Evolutionary conservation across 768 basidiomycete genomes (phyloP).

Genomic region (Daedaleopsis nitida): DNA sequence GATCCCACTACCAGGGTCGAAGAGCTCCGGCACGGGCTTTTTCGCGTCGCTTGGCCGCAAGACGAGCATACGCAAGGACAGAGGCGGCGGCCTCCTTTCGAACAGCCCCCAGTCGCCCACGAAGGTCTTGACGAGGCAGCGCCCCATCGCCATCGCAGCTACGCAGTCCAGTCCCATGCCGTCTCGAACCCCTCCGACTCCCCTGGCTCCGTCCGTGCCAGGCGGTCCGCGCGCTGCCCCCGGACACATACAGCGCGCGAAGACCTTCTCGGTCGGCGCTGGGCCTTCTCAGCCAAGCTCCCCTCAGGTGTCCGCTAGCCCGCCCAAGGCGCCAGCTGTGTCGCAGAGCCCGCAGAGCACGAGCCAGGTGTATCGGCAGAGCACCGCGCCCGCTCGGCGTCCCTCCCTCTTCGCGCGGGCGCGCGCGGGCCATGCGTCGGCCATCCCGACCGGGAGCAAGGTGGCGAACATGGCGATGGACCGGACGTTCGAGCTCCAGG

Average conservation of each 20-base stretch:
- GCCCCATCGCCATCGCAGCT: slow-evolving; percentile 33
- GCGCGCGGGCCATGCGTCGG: slow-evolving; percentile 5
- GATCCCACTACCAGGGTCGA: slow-evolving; percentile 34
- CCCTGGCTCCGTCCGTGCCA: slow-evolving; percentile 56
- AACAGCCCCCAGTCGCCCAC: slow-evolving; percentile 33
- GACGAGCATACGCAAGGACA: slow-evolving; percentile 52
- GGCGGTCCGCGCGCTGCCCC: slow-evolving; percentile 77
- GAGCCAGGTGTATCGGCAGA: slow-evolving; percentile 32
- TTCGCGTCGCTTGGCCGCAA: slow-evolving; percentile 77
- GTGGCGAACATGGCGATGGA: slow-evolving; percentile 19
- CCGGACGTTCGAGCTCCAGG: slow-evolving; percentile 63
- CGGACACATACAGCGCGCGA: slow-evolving; percentile 60
- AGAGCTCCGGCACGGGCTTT: slow-evolving; percentile 55
- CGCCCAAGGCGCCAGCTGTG: no score
- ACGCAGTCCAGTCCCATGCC: slow-evolving; percentile 28
- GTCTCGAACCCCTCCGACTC: slow-evolving; percentile 36
- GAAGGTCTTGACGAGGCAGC: slow-evolving; percentile 40
- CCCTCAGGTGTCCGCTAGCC: slow-evolving; percentile 23
- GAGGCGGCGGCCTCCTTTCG: slow-evolving; percentile 8
- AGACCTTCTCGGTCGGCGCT: slow-evolving; percentile 55
- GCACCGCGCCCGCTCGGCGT: slow-evolving; percentile 24
- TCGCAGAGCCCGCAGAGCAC: not conserved
- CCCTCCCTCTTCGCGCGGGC: slow-evolving; percentile 35
- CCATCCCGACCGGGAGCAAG: slow-evolving; percentile 8
- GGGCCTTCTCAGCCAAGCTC: slow-evolving; percentile 5